Percentiles rank a stretch among this genome's conserved stretches.
These are phyloP conservation scores for Puccinia hordei DNA, from an alignment of 1,284 basidiomycete genomes.

Conservation along the genomic window DNA sequence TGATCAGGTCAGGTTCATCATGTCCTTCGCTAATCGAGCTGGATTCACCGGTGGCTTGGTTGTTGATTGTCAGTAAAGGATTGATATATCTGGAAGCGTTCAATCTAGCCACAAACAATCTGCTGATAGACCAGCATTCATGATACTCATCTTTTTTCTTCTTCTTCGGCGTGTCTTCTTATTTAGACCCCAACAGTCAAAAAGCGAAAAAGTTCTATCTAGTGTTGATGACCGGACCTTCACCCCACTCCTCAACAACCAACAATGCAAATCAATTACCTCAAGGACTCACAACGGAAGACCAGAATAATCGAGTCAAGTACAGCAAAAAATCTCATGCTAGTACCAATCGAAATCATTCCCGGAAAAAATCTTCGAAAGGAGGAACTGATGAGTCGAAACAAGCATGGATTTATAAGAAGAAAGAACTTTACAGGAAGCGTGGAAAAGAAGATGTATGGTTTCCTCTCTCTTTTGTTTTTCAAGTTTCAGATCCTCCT, in stretches of 20 bases:
- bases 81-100: background rate
- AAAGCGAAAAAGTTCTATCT: slow-evolving; percentile 60
- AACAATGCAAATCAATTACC: slow-evolving; percentile 38
- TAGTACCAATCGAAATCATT: background rate
- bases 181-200: slow-evolving; percentile 57
- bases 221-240: slow-evolving; percentile 54
- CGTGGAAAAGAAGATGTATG: slow-evolving; percentile 63
- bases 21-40: slow-evolving; percentile 84
- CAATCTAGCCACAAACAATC: background rate
- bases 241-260: slow-evolving; percentile 10
- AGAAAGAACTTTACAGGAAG: slow-evolving; percentile 65
- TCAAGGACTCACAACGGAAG: slow-evolving; percentile 32
- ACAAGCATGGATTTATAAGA: slow-evolving; percentile 63
- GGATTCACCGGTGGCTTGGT: slow-evolving; percentile 97
- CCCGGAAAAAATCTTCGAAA: slow-evolving; percentile 7
- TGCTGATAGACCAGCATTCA: too few species aligned
- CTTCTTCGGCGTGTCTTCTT: background rate
- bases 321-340: slow-evolving; percentile 7
- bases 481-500: too few species aligned
- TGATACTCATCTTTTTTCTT: background rate
- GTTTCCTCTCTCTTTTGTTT: background rate
- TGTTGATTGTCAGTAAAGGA: slow-evolving; percentile 69
- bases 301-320: slow-evolving; percentile 12
- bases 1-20: slow-evolving; percentile 93
- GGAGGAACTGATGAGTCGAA: slow-evolving; percentile 10